A percentile compares a stretch with the other conserved stretches of the same genome.
These are phyloP conservation scores for Nitzschia putrida DNA, from an alignment of 108 stramenopile species.

Conservation along the genomic window DNA sequence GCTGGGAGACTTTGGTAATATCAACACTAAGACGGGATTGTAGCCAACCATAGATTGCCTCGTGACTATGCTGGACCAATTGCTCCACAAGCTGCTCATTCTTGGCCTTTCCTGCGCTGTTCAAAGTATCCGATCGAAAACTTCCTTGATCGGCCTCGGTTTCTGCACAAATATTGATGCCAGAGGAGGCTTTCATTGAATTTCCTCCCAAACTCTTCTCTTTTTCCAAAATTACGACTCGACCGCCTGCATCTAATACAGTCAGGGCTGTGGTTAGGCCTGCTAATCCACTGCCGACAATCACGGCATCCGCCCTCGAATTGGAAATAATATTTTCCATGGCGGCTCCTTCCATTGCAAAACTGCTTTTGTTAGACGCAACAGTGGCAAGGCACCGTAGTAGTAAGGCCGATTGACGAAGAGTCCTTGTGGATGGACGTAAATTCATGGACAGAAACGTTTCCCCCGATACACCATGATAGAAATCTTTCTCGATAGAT, in stretches of 20 bases:
- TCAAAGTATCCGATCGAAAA: constrained; percentile 66
- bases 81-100: constrained; percentile 55
- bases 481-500: too few species aligned
- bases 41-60: constrained; percentile 67
- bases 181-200: constrained; percentile 84
- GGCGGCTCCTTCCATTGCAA: too few species aligned
- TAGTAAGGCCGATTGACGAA: neutral
- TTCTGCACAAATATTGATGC: constrained; percentile 54
- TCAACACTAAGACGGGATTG: constrained; percentile 66
- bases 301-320: constrained; percentile 59
- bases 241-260: constrained; percentile 75
- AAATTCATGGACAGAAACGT: too few species aligned
- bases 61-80: constrained; percentile 59
- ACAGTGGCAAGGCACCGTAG: too few species aligned
- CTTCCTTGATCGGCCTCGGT: constrained; percentile 38
- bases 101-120: constrained; percentile 56
- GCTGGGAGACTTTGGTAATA: constrained; percentile 56
- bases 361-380: too few species aligned
- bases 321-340: too few species aligned
- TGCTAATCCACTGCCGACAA: constrained; percentile 79
- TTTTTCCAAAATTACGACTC: constrained; percentile 79
- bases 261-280: constrained; percentile 72
- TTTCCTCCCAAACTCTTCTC: constrained; percentile 81
- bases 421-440: neutral
- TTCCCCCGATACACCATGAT: too few species aligned